A percentile compares a stretch with the other conserved stretches of the same genome.
Conservation (phyloP, 805 yeast genomes). For the Myxozyma sirexii region DNA sequence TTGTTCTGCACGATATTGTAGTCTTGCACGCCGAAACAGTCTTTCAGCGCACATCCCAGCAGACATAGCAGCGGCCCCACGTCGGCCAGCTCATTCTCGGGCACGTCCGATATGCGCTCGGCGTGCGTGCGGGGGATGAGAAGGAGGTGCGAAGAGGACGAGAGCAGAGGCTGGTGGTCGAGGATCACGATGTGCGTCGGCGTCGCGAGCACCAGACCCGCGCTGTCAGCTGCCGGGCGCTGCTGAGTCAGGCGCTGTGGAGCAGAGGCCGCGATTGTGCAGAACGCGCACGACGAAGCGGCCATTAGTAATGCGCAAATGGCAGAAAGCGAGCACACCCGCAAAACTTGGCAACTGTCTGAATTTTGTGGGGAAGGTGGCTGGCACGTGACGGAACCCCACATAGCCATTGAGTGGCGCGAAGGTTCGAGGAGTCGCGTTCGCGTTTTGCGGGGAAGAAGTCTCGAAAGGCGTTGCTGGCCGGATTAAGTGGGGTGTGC, state of each 20-base stretch:
- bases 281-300: too few relatives aligned
- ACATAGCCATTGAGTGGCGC: too few relatives aligned
- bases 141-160: conserved; percentile 43
- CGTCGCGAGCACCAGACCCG: conserved; percentile 22
- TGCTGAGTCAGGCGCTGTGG: neutral
- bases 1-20: conserved; percentile 50
- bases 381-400: too few relatives aligned
- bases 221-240: neutral
- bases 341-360: too few relatives aligned
- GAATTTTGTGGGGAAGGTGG: too few relatives aligned
- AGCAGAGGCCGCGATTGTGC: neutral
- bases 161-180: conserved; percentile 46
- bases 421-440: too few relatives aligned
- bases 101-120: conserved; percentile 24
- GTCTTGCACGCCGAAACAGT: conserved; percentile 34
- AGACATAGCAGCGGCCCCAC: conserved; percentile 39
- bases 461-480: too few relatives aligned
- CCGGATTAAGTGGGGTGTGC: conserved; percentile 10
- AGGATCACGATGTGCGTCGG: conserved; percentile 39
- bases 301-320: too few relatives aligned
- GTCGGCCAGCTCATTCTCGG: conserved; percentile 18
- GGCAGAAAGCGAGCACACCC: too few relatives aligned
- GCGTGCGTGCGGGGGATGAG: conserved; percentile 43
- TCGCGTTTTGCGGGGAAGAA: too few relatives aligned
- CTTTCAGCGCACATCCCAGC: conserved; percentile 37